Base-by-base conservation (phyloP, 495 filamentous ascomycete species). In the Lineolata rhizophorae region DNA sequence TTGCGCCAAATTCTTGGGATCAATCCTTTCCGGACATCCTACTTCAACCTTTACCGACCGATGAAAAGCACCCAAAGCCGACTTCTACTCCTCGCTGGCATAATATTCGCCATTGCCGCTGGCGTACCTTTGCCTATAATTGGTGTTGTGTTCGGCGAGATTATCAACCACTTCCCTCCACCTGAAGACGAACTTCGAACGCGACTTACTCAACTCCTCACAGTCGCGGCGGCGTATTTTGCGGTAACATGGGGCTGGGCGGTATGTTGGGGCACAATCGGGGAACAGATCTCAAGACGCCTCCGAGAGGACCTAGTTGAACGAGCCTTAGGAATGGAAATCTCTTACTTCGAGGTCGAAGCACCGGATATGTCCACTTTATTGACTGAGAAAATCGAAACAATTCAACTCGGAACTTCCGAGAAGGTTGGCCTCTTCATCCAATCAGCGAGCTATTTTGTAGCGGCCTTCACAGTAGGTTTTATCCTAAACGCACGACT, bases 381-480 rank as follows among this genome's bases (percentile, higher is more conserved):
- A 6, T 40, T 63, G 13, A 57, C 41, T 5, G 51, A 53, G 3
- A 48, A 57, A 28, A 51, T 49, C 4, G 49, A 59, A 27, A 51
- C 44, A 0, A 56, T 65, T 24, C 56, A 61, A 8, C 36, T 48
- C 4, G 62, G 59, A 16, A 50, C 51, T 11, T 56, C 52, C 0
- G 66, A 70, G 35, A 66, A 65, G 28, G 48, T 57, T 4, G 61
- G 60, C 1, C 44, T 63, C 5, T 54, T 61, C 19, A 48, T 69
- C 3, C 56, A 64, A 31, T 56, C 57, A 0, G 41, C 60, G 20
- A 48, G 56, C 3, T 54, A 61, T 13, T 55, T 70, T 15, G 35
- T 66, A n/a, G 42, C 62, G 0, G 63, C 65, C 2, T 65, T 58
- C 28, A 50, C 45, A 1, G 55, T 65, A 12, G 64, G 57, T 3